Percentiles rank a stretch among this genome's conserved stretches.
Conservation (phyloP, 164 flowering plant species). For the Macadamia integrifolia region DNA sequence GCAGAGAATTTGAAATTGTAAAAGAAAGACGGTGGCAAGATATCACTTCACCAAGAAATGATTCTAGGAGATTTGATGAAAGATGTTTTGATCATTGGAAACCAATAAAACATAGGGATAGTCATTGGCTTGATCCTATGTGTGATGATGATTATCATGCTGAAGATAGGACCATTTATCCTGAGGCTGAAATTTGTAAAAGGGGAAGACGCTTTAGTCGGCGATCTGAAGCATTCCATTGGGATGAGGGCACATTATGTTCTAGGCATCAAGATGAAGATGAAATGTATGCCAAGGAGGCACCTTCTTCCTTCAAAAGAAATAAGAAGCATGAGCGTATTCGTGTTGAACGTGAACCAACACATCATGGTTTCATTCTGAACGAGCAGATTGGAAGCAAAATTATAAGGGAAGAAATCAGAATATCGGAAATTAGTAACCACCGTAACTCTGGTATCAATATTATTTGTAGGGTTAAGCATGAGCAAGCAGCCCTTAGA, state of each 20-base stretch:
- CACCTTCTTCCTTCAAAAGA: conserved; percentile 20
- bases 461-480: conserved; percentile 17
- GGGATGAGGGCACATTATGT: conserved; percentile 16
- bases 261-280: conserved; percentile 22
- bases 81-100: conserved; percentile 15
- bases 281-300: conserved; percentile 15
- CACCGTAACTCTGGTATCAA: conserved; percentile 15
- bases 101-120: conserved; percentile 11
- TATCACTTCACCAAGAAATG: conserved; percentile 18
- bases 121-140: conserved; percentile 3
- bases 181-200: conserved; percentile 13
- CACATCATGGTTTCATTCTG: conserved; percentile 10
- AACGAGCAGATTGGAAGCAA: conserved; percentile 18
- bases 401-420: conserved; percentile 18
- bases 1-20: conserved; percentile 20
- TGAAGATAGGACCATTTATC: conserved; percentile 14
- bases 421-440: conserved; percentile 8
- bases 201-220: conserved; percentile 17
- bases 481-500: conserved; percentile 24
- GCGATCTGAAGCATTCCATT: conserved; percentile 17
- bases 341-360: conserved; percentile 18
- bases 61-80: conserved; percentile 19
- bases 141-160: conserved; percentile 11
- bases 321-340: conserved; percentile 19
- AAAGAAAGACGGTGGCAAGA: conserved; percentile 21